Percentiles rank a stretch among this genome's conserved stretches.
These are phyloP conservation scores for Fusarium camptoceras DNA, from an alignment of 2,329 filamentous ascomycete genomes.

Conservation along the genomic window DNA sequence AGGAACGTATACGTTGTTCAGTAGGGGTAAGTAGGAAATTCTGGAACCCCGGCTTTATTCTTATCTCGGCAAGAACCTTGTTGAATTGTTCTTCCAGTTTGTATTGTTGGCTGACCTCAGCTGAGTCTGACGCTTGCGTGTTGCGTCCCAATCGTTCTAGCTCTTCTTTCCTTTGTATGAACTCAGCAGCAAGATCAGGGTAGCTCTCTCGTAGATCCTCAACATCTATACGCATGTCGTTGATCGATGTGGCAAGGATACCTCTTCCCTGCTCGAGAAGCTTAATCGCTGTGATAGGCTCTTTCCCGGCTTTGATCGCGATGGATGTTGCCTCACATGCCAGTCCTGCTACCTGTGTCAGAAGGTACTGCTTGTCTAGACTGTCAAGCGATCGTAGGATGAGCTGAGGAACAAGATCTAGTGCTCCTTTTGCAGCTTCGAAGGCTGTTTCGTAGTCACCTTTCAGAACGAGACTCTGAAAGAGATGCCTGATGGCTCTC, in stretches of 20 bases:
- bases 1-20: neutral
- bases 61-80: too few species aligned
- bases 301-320: neutral
- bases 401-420: neutral
- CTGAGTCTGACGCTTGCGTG: too few species aligned
- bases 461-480: too few species aligned
- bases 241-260: neutral
- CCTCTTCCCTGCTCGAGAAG: neutral
- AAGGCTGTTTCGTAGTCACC: neutral
- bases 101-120: too few species aligned
- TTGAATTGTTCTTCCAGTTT: too few species aligned
- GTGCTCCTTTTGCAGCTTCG: neutral
- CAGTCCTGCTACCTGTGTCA: neutral
- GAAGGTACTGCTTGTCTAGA: neutral
- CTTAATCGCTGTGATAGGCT: neutral
- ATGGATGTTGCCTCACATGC: neutral
- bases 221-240: neutral
- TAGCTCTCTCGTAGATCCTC: neutral
- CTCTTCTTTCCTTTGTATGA: too few species aligned
- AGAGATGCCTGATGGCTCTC: too few species aligned
- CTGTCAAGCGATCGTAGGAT: neutral
- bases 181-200: neutral
- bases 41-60: too few species aligned
- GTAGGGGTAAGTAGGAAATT: neutral
- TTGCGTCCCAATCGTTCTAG: too few species aligned